A percentile compares a stretch with the other conserved stretches of the same genome.
Evolutionary conservation across 495 filamentous ascomycete genomes (phyloP).

Genomic region (Letharia columbiana): DNA sequence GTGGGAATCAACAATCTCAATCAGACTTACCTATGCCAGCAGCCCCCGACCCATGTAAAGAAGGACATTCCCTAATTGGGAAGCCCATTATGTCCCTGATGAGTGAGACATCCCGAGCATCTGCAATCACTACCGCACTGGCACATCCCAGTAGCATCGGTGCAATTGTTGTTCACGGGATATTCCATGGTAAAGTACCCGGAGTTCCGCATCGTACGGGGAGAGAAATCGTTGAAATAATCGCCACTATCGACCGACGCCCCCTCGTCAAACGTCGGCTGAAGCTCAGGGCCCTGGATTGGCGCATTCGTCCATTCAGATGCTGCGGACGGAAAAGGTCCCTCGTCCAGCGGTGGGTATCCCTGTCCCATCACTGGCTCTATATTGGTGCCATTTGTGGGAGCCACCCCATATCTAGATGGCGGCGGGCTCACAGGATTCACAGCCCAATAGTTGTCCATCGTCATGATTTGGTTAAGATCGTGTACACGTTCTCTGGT

Average conservation of each 20-base stretch:
- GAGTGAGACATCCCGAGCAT: constrained; percentile 45
- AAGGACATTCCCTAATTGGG: neutral
- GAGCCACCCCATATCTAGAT: neutral
- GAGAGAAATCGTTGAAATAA: neutral
- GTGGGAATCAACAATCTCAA: neutral
- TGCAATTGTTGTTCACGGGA: constrained; percentile 35
- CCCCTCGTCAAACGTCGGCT: neutral
- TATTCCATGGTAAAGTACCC: constrained; percentile 43
- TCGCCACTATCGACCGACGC: neutral
- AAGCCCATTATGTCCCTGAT: constrained; percentile 40
- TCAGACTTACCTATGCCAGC: neutral
- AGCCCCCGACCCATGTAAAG: neutral
- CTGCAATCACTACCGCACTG: constrained; percentile 43
- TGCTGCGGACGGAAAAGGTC: neutral
- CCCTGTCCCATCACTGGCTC: constrained; percentile 1
- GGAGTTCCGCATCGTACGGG: constrained; percentile 20
- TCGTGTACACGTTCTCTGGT: constrained; percentile 56
- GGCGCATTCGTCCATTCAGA: neutral
- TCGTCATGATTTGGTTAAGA: constrained; percentile 27
- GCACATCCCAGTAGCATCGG: constrained; percentile 40
- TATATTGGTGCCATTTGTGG: neutral
- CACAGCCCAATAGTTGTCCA: neutral
- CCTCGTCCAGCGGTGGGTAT: neutral
- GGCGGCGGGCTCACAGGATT: neutral
- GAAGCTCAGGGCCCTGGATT: neutral